phyloP scores from a whole-genome alignment of 257 asterid species.

The Hygrophila difformis region DNA sequence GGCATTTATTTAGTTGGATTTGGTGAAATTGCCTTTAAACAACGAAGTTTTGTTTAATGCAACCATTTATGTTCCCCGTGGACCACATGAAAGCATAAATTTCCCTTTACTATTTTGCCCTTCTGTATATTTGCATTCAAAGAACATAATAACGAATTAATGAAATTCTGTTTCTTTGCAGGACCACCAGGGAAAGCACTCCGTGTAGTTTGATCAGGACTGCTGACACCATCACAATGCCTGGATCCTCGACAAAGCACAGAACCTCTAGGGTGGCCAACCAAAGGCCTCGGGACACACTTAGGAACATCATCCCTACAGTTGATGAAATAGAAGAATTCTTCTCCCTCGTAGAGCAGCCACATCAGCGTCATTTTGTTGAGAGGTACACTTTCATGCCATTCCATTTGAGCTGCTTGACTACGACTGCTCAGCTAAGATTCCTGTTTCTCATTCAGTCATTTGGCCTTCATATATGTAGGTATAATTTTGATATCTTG shows the following conservation, averaged over 20 bases:
- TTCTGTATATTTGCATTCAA: not conserved
- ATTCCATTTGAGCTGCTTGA: too few species aligned
- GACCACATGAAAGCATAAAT: not conserved
- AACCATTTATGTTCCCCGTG: not conserved
- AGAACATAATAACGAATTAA: not conserved
- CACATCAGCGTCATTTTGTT: conserved; percentile 40
- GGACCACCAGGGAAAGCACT: conserved; percentile 61
- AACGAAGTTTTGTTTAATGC: too few species aligned
- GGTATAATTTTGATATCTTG: conserved; percentile 44
- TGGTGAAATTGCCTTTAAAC: too few species aligned
- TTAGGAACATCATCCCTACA: conserved; percentile 29
- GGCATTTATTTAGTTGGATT: too few species aligned
- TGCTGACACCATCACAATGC: conserved; percentile 22
- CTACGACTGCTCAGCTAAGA: too few species aligned
- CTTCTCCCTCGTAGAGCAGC: conserved; percentile 43
- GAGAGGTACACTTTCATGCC: conserved; percentile 44
- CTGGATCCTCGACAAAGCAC: conserved; percentile 44
- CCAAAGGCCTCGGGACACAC: conserved; percentile 26
- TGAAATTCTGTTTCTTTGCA: conserved; percentile 14
- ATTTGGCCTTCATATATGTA: conserved; percentile 16
- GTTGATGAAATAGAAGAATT: conserved; percentile 66
- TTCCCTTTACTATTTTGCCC: not conserved
- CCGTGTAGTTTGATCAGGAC: conserved; percentile 46
- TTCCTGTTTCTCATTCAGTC: not conserved
- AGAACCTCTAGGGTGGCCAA: conserved; percentile 17